Conservation (phyloP, 2,329 filamentous ascomycete genomes). For the Monosporascus ibericus region DNA sequence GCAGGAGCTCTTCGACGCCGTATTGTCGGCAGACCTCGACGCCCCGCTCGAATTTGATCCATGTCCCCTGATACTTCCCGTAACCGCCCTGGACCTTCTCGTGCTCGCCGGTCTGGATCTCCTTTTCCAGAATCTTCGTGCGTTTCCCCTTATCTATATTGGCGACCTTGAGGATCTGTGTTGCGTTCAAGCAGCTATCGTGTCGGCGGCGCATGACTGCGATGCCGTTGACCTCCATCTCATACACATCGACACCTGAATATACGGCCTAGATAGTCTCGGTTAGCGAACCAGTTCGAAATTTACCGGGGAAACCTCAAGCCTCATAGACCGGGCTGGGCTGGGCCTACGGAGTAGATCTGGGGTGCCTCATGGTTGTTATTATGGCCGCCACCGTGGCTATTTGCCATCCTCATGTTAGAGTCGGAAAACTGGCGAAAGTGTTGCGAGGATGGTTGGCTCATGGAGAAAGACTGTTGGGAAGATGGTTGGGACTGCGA, state of each 20-base stretch:
- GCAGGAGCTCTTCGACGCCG: constrained; percentile 69
- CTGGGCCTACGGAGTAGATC: constrained; percentile 53
- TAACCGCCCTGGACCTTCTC: constrained; percentile 99
- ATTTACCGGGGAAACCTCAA: neutral
- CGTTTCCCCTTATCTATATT: constrained; percentile 96
- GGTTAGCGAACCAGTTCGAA: constrained; percentile 10
- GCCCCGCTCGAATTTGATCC: constrained; percentile 91
- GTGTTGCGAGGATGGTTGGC: constrained; percentile 41
- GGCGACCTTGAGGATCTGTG: constrained; percentile 95
- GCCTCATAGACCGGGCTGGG: neutral
- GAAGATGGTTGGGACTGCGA: constrained; percentile 45
- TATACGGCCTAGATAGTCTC: constrained; percentile 63
- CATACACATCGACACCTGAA: constrained; percentile 92
- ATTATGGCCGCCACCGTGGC: constrained; percentile 1
- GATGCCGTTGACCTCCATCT: constrained; percentile 92
- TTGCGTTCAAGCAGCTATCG: constrained; percentile 96
- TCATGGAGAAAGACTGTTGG: constrained; percentile 53
- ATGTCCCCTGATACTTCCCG: constrained; percentile 97
- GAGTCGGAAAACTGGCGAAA: constrained; percentile 37
- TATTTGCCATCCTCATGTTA: constrained; percentile 27
- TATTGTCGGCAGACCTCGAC: constrained; percentile 84
- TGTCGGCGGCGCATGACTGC: constrained; percentile 93
- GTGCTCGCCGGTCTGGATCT: constrained; percentile 92
- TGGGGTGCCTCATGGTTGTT: constrained; percentile 38
- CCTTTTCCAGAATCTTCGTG: constrained; percentile 96